Conservation (phyloP, 129 eudicot species). For the Deinandra increscens region DNA sequence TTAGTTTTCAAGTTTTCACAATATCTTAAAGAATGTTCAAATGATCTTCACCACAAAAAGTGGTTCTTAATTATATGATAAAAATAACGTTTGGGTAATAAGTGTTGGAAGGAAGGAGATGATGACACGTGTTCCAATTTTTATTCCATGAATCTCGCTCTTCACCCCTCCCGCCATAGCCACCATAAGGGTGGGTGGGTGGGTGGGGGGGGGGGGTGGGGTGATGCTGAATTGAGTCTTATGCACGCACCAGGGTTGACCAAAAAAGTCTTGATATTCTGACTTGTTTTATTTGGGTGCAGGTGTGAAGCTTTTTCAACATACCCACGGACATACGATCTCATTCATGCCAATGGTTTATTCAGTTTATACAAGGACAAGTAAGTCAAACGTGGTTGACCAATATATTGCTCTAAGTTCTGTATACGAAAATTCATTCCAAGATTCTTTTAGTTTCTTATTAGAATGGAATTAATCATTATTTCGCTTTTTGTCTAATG, state of each 20-base stretch:
- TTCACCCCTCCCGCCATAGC: too few relatives aligned
- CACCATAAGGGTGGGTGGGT: too few relatives aligned
- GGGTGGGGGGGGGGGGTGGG: too few relatives aligned
- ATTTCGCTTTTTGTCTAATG: not conserved
- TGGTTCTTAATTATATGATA: not conserved
- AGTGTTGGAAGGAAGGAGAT: too few relatives aligned
- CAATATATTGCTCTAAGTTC: not conserved
- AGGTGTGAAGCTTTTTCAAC: conserved; percentile 99
- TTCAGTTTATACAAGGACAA: conserved; percentile 89
- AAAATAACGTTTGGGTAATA: too few relatives aligned
- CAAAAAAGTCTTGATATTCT: not conserved
- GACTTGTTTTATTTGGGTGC: conserved; percentile 15
- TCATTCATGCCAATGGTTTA: conserved; percentile 90
- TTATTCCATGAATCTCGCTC: too few relatives aligned
- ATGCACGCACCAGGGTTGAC: conserved; percentile 13
- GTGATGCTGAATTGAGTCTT: not conserved
- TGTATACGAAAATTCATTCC: not conserved
- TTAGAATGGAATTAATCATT: not conserved
- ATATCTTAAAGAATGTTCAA: too few relatives aligned
- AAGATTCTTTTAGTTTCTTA: not conserved
- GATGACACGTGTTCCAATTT: too few relatives aligned
- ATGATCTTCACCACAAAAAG: too few relatives aligned
- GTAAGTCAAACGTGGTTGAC: conserved; percentile 41
- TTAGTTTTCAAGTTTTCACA: too few relatives aligned
- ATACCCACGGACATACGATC: conserved; percentile 93